Base-by-base conservation (phyloP, 106 monocot species). In the Dendrobium catenatum region DNA sequence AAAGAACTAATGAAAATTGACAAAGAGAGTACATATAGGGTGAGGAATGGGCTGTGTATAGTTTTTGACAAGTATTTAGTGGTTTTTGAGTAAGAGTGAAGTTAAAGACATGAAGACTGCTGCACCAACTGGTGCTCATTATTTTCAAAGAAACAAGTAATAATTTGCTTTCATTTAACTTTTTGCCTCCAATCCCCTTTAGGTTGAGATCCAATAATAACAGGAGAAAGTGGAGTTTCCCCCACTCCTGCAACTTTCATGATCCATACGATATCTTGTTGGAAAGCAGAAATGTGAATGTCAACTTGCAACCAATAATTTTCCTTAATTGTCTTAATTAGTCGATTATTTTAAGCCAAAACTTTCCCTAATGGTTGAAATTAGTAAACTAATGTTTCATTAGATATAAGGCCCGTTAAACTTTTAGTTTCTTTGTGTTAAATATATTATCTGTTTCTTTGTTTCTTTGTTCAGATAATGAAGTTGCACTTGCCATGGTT, bases 1-100 rank as follows among this genome's bases (percentile, higher is more conserved):
- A 51, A 51, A 61, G 13, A 22, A 43, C 18, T 47, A 4, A 47
- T 26, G 41, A 46, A 44, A 33, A 56, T 37, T 79, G 55, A 42
- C 4, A 27, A 29, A 58, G 18, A 42, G 37, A 79, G 51, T 19
- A 33, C 46, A 31, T 16, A 79, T 42, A 41, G 31, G 73, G 48
- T 17, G 42, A 20, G 77, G 55, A 66, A n/a, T 70, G 40, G 42
- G 66, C 72, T 27, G 64, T 59, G 83, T 20, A 73, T 67, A 17
- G 16, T 4, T 16, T 77, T 70, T 42, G 49, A 55, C 61, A 5
- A 68, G 4, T 42, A 80, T 27, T 61, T 15, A n/a, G 2, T 76
- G 55, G 19, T 44, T 79, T 68, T 55, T 67, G 87, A 90, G 93
- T 93, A 90, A 83, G 84, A 90, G 95, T 90, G 74, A 95, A 93